Conservation (phyloP, 2,329 filamentous ascomycete genomes). For the Dendryphion nanum region DNA sequence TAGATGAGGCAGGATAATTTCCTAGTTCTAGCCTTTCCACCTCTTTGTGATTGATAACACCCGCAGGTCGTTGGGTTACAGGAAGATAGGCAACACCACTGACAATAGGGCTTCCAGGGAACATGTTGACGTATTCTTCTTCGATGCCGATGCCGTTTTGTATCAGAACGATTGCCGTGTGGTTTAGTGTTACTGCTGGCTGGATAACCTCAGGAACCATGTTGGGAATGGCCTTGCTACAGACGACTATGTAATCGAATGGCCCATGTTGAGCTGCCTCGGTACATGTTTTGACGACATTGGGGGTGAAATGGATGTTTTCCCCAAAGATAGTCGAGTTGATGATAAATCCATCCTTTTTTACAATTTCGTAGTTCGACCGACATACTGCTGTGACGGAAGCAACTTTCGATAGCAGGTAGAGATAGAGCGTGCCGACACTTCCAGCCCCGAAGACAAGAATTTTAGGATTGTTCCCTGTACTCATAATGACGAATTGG, state of each 20-base stretch:
- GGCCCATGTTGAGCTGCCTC: slow-evolving; percentile 33
- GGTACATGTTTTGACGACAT: slow-evolving; percentile 32
- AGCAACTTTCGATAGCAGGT: slow-evolving; percentile 40
- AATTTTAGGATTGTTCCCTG: slow-evolving; percentile 18
- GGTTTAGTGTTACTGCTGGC: slow-evolving; percentile 37
- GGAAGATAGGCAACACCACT: slow-evolving; percentile 58
- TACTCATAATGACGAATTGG: too few species aligned
- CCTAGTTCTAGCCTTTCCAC: slow-evolving; percentile 52
- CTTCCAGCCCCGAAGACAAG: slow-evolving; percentile 46
- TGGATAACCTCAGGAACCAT: slow-evolving; percentile 37
- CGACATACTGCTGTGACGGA: slow-evolving; percentile 46
- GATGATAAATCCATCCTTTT: slow-evolving; percentile 42
- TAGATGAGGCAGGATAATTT: slow-evolving; percentile 43
- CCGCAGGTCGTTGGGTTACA: slow-evolving; percentile 50
- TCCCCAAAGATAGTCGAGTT: slow-evolving; percentile 39
- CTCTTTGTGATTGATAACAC: slow-evolving; percentile 47
- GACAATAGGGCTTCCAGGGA: slow-evolving; percentile 54
- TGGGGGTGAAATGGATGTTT: slow-evolving; percentile 33
- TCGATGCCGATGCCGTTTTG: slow-evolving; percentile 65
- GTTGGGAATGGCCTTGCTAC: slow-evolving; percentile 47
- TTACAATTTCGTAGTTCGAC: slow-evolving; percentile 45
- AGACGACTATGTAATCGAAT: slow-evolving; percentile 51
- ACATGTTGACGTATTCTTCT: slow-evolving; percentile 50
- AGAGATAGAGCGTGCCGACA: slow-evolving; percentile 44
- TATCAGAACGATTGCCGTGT: slow-evolving; percentile 57